These are phyloP conservation scores for Maudiozyma serrabonitensis DNA, from an alignment of 805 yeast species.

Conservation along the genomic window DNA sequence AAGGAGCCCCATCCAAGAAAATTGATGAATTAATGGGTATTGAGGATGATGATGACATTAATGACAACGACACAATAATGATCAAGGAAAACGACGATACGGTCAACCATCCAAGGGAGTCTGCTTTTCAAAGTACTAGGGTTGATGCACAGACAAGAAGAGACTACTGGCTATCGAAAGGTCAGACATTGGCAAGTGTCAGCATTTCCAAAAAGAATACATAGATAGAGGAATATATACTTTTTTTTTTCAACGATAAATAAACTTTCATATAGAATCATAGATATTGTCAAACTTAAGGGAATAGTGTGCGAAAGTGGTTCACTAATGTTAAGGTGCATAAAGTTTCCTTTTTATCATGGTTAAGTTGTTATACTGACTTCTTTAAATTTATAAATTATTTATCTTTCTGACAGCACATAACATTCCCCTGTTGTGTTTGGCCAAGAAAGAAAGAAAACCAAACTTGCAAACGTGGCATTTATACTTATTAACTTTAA, in stretches of 20 bases:
- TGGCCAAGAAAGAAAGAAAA: no score
- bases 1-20: background rate
- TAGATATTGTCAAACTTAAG: no score
- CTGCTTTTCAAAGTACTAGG: constrained; percentile 9
- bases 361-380: no score
- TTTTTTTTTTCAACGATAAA: background rate
- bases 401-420: no score
- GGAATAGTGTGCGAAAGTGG: no score
- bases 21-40: constrained; percentile 4
- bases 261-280: no score
- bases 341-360: no score
- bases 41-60: background rate
- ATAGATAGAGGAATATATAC: background rate
- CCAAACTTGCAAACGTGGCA: no score
- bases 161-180: constrained; percentile 29
- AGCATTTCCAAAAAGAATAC: constrained; percentile 2
- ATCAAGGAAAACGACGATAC: constrained; percentile 15
- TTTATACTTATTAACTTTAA: no score
- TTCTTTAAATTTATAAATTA: no score
- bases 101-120: background rate
- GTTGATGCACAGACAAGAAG: constrained; percentile 28
- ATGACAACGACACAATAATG: background rate
- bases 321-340: no score
- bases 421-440: no score
- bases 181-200: constrained; percentile 13